Evolutionary conservation across 2,329 filamentous ascomycete species (phyloP).

Genomic region (Teratosphaeria pseudoeucalypti): DNA sequence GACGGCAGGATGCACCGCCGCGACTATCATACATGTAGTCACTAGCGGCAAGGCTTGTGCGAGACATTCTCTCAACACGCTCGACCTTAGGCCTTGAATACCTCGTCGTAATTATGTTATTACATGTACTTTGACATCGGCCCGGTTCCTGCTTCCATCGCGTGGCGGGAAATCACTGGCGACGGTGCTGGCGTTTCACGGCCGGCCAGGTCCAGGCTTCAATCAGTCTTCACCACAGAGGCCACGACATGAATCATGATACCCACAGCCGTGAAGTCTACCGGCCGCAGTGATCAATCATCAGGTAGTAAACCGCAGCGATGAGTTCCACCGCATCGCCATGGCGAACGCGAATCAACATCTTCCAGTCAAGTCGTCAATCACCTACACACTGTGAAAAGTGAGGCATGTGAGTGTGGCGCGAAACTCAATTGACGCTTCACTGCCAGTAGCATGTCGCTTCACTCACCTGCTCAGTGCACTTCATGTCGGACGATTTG

Average conservation of each 20-base stretch:
- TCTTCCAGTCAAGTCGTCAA: too few relatives aligned
- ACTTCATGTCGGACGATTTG: too few relatives aligned
- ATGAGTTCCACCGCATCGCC: background rate
- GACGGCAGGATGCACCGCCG: too few relatives aligned
- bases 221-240: background rate
- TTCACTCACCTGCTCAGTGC: too few relatives aligned
- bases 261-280: background rate
- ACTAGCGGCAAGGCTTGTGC: too few relatives aligned
- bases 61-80: background rate
- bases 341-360: background rate
- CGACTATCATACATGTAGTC: too few relatives aligned
- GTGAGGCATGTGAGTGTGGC: too few relatives aligned
- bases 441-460: too few relatives aligned
- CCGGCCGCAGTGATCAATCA: background rate
- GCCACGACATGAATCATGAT: background rate
- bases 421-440: too few relatives aligned
- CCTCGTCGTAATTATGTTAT: too few relatives aligned
- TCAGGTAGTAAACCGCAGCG: background rate
- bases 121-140: background rate
- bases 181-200: background rate
- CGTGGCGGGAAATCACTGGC: background rate
- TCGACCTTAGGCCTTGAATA: too few relatives aligned
- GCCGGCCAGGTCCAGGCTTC: background rate
- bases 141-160: background rate
- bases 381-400: too few relatives aligned